Evolutionary conservation across 2,329 filamentous ascomycete species (phyloP), one percentile per base, ranked within the genome.

Genomic region (Dothistroma septosporum): DNA sequence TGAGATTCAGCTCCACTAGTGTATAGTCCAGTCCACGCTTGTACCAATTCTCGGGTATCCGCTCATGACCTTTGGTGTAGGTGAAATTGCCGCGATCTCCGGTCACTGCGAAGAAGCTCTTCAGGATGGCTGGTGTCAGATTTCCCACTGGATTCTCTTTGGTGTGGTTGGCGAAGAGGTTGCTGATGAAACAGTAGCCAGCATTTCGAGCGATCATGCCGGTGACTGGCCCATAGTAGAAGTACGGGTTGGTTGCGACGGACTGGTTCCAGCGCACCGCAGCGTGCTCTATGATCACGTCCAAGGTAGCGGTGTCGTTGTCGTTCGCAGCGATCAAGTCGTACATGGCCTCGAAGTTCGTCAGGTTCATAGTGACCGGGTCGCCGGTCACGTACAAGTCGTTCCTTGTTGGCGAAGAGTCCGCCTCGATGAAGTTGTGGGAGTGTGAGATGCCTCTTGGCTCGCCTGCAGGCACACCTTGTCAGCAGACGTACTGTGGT

Each of bases 381-480:
- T 85, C 78, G 4, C 80, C 66, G 19, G 66, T 68, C 4, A 69
- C 59, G 68, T 85, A 85, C 0, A 85, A 70, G 60, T 85, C 82
- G 37, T 79, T 76, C 2, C 82, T 77, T 0, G 81, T 83, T 49
- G 78, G 76, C 48, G 81, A 84, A 0, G 75, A 79, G 69, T 85
- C 83, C 0, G 78, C 73, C 73, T 85, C 83, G 66, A 83, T 80
- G 58, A 80, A 78, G 68, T 84, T 83, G 69, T 85, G 83, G 2
- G 78, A 79, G n/a, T 79, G 79, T 14, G 72, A 72, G 1, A 85
- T 74, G 16, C 72, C 73, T 52, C 67, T 61, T 16, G 70, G 69
- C 33, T 53, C 61, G 44, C 66, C 67, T 56, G 32, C 2, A 54
- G 57, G 31, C 22, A 48, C 21, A 10, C 5, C 24, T 9, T 19